A percentile compares a stretch with the other conserved stretches of the same genome.
phyloP scores from a whole-genome alignment of 441 rosid genomes.

The Syzygium syzygioides region DNA sequence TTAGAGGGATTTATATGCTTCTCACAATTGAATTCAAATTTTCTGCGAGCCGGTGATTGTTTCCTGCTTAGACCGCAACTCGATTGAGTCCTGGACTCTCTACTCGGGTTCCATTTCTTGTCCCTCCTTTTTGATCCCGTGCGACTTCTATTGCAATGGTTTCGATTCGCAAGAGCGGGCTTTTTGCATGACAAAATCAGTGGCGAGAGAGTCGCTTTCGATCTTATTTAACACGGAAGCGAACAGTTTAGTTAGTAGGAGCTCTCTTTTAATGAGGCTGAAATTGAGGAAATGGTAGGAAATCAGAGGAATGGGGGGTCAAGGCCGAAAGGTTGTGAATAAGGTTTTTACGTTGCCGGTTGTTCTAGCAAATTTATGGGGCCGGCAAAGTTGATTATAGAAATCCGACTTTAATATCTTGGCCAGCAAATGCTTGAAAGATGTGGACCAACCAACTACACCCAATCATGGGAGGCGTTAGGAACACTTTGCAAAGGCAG shows the following conservation, averaged over 20 bases:
- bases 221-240: background rate
- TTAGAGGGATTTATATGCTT: background rate
- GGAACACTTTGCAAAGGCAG: background rate
- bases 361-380: background rate
- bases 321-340: background rate
- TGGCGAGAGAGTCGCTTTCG: background rate
- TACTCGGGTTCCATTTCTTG: background rate
- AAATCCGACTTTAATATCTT: too few relatives aligned
- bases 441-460: background rate
- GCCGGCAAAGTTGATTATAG: background rate
- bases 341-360: background rate
- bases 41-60: background rate
- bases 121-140: background rate
- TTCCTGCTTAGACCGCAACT: background rate
- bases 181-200: background rate
- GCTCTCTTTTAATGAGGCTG: background rate
- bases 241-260: background rate
- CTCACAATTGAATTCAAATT: background rate
- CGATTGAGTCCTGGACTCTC: background rate
- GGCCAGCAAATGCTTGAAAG: background rate
- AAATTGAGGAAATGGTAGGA: background rate
- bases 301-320: background rate
- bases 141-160: background rate
- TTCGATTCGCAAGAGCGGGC: background rate
- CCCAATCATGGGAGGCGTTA: background rate